Conservation (phyloP, 257 asterid species). For the Scutellaria galericulata region DNA sequence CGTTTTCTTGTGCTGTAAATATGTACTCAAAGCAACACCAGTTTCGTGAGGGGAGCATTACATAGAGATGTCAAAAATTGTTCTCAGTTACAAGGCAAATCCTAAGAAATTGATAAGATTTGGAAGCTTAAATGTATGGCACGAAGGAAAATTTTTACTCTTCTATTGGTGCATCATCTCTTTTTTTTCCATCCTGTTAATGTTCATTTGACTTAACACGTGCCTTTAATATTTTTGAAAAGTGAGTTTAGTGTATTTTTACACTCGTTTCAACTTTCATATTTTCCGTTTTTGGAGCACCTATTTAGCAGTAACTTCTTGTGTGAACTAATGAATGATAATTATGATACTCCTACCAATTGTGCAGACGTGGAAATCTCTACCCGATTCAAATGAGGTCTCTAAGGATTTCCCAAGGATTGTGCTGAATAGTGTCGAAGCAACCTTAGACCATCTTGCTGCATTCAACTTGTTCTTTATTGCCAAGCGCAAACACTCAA, state of each 20-base stretch:
- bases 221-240: too few species aligned
- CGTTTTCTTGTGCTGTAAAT: background rate
- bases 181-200: too few species aligned
- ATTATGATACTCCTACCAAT: constrained; percentile 5
- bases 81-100: background rate
- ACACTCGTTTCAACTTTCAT: background rate
- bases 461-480: constrained; percentile 85
- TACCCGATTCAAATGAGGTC: constrained; percentile 93
- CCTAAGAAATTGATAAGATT: background rate
- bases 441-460: constrained; percentile 72
- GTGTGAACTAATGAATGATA: constrained; percentile 23
- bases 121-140: background rate
- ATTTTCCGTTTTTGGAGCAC: background rate
- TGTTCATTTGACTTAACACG: too few species aligned
- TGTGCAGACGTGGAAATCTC: constrained; percentile 92
- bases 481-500: constrained; percentile 90
- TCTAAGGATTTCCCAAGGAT: constrained; percentile 76
- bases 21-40: background rate
- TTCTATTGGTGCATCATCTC: background rate
- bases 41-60: background rate
- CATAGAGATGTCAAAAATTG: background rate
- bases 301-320: background rate
- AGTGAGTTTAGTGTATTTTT: too few species aligned
- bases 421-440: constrained; percentile 68
- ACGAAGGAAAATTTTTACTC: background rate